phyloP scores from a whole-genome alignment of 148 eudicot genomes.

The Chenopodium berlandieri region DNA sequence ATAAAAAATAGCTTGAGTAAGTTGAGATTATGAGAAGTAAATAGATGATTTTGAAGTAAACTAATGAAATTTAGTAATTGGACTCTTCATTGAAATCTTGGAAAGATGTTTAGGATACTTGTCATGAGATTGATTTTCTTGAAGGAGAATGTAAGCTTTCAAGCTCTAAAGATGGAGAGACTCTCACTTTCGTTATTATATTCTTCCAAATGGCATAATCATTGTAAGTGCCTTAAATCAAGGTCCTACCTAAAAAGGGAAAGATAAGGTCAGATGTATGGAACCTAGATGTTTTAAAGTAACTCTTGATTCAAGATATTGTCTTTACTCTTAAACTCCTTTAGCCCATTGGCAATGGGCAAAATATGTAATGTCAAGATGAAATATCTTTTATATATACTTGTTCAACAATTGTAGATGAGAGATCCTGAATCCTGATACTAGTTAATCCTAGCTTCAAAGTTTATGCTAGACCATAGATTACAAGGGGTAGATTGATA shows the following conservation, averaged over 20 bases:
- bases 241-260: neutral
- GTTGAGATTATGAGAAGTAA: neutral
- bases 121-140: neutral
- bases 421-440: neutral
- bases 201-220: neutral
- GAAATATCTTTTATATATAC: too few species aligned
- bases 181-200: neutral
- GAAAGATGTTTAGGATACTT: neutral
- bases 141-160: neutral
- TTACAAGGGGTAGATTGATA: too few species aligned
- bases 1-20: neutral
- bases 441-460: neutral
- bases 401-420: neutral
- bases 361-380: too few species aligned
- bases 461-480: too few species aligned
- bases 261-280: neutral
- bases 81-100: neutral
- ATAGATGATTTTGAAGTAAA: too few species aligned
- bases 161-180: neutral
- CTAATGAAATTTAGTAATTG: neutral
- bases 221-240: neutral
- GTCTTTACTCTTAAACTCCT: too few species aligned
- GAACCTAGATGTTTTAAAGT: neutral
- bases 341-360: too few species aligned
- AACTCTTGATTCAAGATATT: neutral